Base-by-base conservation (phyloP, 495 filamentous ascomycete species). In the Lasiosphaeriaceae sp. region DNA sequence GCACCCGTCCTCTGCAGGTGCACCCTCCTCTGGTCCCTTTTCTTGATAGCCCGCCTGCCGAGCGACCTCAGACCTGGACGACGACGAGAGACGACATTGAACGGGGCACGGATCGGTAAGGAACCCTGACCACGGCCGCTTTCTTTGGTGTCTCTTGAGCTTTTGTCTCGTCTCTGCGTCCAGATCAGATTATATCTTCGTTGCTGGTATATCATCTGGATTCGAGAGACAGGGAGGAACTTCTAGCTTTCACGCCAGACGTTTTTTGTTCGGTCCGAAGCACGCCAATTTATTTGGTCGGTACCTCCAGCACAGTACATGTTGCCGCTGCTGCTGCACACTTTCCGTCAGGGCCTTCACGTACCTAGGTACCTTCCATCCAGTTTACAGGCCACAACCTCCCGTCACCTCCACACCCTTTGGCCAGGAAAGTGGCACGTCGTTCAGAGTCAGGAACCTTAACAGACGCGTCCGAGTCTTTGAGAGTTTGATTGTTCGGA, bases 51-150 rank as follows among this genome's bases (percentile, higher is more conserved):
- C 45, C 56, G 56, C 51, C 58, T 45, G 59, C 52, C 44, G 59
- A 61, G 60, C 56, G 35, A 59, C 57, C n/a, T n/a, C n/a, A n/a
- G 55, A 50, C 59, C 51, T n/a, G n/a, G n/a, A n/a, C n/a, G n/a
- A n/a, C n/a, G n/a, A n/a, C n/a, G n/a, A n/a, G n/a, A 31, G 26
- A 31, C 39, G 39, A 43, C 39, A n/a, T n/a, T n/a, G n/a, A 14
- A 17, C 39, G 14, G 39, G n/a, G 39, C 14, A 57, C 54, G 26
- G 54, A 58, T 53, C 58, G 56, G 58, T 61, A 63, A 60, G 58
- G 49, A 21, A 59, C 17, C 54, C 20, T 56, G 56, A 54, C 23
- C 23, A 19, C 54, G n/a, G 45, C 55, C 52, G 48, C 56, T 58
- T 56, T 50, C 53, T 61, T 22, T 53, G 55, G 54, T n/a, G n/a